Evolutionary conservation across 305 asterid species (phyloP).

Genomic region (Fraxinus nigra): DNA sequence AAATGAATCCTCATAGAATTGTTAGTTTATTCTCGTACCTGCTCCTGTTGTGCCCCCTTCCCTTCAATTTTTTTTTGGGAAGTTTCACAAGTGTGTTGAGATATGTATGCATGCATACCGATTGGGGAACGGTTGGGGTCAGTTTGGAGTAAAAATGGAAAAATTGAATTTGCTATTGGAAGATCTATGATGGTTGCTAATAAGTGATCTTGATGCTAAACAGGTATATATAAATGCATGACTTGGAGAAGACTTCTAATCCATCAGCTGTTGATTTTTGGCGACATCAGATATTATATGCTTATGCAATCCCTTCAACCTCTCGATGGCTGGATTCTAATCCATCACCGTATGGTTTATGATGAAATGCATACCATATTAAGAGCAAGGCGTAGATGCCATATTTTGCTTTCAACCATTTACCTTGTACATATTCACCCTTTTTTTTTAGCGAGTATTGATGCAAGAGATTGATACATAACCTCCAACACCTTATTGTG

Average conservation of each 20-base stretch:
- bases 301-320: constrained; percentile 12
- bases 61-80: background rate
- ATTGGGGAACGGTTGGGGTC: background rate
- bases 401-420: background rate
- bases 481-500: background rate
- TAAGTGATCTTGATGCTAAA: background rate
- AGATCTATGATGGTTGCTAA: background rate
- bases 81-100: background rate
- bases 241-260: constrained; percentile 1
- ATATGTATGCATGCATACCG: background rate
- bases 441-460: background rate
- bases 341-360: background rate
- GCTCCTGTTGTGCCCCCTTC: background rate
- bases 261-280: constrained; percentile 24
- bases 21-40: background rate
- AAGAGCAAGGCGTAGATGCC: background rate
- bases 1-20: background rate
- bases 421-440: background rate
- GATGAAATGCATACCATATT: background rate
- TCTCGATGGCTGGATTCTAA: constrained; percentile 13
- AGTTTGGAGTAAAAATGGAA: background rate
- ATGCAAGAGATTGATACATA: background rate
- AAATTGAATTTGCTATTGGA: background rate
- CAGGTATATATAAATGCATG: constrained; percentile 7
- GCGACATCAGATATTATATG: background rate